Conservation (phyloP, 345 rosid species). For the Populus pruinosa region DNA sequence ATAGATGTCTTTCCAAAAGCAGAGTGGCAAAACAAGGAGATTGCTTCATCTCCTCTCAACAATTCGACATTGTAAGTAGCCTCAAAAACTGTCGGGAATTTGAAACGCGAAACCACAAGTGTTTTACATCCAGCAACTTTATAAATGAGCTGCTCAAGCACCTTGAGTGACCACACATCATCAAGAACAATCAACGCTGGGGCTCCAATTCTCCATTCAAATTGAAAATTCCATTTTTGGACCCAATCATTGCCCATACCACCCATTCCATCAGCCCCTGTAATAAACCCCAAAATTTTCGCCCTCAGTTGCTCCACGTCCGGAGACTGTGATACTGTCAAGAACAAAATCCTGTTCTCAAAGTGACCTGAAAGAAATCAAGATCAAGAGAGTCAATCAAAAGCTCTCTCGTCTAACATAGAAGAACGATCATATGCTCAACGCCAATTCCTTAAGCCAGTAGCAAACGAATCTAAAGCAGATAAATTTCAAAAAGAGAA, state of each 20-base stretch:
- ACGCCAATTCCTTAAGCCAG: background rate
- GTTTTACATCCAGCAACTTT: slow-evolving; percentile 54
- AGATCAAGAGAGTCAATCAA: background rate
- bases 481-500: background rate
- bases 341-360: slow-evolving; percentile 49
- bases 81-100: slow-evolving; percentile 39
- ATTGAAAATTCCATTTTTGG: slow-evolving; percentile 39
- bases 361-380: slow-evolving; percentile 44
- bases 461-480: background rate
- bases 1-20: slow-evolving; percentile 66
- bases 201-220: slow-evolving; percentile 23
- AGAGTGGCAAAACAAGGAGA: slow-evolving; percentile 60
- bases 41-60: slow-evolving; percentile 59
- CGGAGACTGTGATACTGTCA: slow-evolving; percentile 87
- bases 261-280: slow-evolving; percentile 36
- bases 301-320: slow-evolving; percentile 46
- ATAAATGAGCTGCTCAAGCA: slow-evolving; percentile 55
- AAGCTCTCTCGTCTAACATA: background rate
- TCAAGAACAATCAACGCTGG: slow-evolving; percentile 61
- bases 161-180: slow-evolving; percentile 73
- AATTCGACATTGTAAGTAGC: slow-evolving; percentile 55
- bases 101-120: slow-evolving; percentile 73
- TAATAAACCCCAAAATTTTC: slow-evolving; percentile 38
- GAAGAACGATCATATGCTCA: background rate
- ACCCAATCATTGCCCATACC: slow-evolving; percentile 14